Base-by-base conservation (phyloP, 441 rosid species). In the Hura crepitans region DNA sequence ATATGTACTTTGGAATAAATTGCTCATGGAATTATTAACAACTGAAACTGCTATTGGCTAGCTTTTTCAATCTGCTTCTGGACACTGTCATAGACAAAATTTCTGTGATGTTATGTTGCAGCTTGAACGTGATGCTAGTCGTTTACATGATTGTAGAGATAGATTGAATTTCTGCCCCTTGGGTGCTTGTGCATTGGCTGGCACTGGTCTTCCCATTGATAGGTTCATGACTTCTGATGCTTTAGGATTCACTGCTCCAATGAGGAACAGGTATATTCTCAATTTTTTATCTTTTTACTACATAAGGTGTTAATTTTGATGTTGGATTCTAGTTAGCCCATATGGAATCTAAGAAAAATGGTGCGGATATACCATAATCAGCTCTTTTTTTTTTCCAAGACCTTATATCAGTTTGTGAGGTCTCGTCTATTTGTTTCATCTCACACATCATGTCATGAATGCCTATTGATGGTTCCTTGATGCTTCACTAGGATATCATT, bases 161-260 rank as follows among this genome's bases (percentile, higher is more conserved):
- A 89, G 96, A 76, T 61, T 90, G 80, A 94, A 95, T 72, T 79
- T 86, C 76, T 89, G 85, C 66, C 97, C 97, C 46, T 83, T 92
- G 20, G 97, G 99, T 74, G 96, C 99, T 69, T 95, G 97, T 85
- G 99, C 96, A 71, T 76, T 90, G 83, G 97, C 99, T 51, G 99
- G 95, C 66, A 95, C 97, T 63, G 95, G 97, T 73, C 76, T 92
- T 28, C 96, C 99, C 11, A 87, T 92, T 66, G 91, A 95, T 81
- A 81, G 99, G 75, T 86, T 89, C 73, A 85, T 87, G 94, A 90
- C 97, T 65, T 80, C 97, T 6, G 81, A 79, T 17, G 86, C 88
- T 71, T 72, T 95, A 64, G 96, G 92, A 45, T 95, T 95, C 75
- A 77, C 88, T 51, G 85, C 85, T 79, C 99, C 97, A 66, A 84